These are phyloP conservation scores for Linnemannia hyalina DNA, from an alignment of 192 early-diverging fungal species.

Conservation along the genomic window DNA sequence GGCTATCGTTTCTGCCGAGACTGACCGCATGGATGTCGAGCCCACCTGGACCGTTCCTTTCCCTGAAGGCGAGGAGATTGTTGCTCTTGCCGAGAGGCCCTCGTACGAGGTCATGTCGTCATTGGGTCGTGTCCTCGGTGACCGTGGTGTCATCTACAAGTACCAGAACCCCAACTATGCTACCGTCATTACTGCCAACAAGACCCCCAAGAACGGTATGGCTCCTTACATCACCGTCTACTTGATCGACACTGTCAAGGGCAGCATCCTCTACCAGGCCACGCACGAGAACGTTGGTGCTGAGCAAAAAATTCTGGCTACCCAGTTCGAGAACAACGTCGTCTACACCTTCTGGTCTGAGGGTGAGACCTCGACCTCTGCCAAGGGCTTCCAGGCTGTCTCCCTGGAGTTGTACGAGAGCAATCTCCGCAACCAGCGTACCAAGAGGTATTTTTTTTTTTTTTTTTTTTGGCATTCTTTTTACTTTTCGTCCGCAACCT, in stretches of 20 bases:
- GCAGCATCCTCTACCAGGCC: conserved; percentile 81
- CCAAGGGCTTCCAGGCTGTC: conserved; percentile 83
- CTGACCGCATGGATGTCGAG: conserved; percentile 58
- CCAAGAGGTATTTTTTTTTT: conserved; percentile 68
- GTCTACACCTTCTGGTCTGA: conserved; percentile 93
- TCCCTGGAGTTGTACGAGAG: conserved; percentile 93
- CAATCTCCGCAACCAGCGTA: conserved; percentile 74
- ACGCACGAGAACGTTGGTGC: conserved; percentile 72
- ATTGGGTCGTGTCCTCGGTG: conserved; percentile 92
- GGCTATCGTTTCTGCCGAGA: conserved; percentile 61
- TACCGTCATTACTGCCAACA: conserved; percentile 75
- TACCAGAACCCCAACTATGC: conserved; percentile 96
- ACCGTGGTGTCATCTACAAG: conserved; percentile 98
- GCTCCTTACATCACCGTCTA: conserved; percentile 73
- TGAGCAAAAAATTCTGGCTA: conserved; percentile 70
- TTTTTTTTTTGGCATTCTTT: conserved; percentile 7
- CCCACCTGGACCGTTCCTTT: conserved; percentile 69
- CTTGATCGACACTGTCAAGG: conserved; percentile 91
- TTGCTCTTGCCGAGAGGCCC: conserved; percentile 58
- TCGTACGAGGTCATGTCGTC: conserved; percentile 81
- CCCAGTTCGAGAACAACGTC: conserved; percentile 90
- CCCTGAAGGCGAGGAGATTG: conserved; percentile 66
- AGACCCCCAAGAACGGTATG: conserved; percentile 10
- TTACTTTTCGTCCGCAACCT: not conserved
- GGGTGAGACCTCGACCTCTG: conserved; percentile 60